Evolutionary conservation across 2,329 filamentous ascomycete species (phyloP), one percentile per base, ranked within the genome.

Genomic region (Cytospora mali): DNA sequence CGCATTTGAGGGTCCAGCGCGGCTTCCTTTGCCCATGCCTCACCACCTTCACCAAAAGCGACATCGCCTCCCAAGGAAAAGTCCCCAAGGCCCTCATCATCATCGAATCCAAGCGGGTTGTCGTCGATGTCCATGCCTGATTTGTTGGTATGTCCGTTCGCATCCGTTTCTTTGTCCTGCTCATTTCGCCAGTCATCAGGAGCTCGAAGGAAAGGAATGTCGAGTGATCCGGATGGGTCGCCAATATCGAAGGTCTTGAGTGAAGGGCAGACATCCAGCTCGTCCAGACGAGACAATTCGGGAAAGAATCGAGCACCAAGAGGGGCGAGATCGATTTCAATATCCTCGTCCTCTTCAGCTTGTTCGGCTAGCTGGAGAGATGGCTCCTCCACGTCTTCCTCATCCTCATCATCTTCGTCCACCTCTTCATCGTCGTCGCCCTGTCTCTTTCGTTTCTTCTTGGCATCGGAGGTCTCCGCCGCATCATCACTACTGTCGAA

Each of bases 401-500:
- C 77, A 21, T 71, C 80, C 66, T 71, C 78, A 64, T 72, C 78
- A 16, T 73, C 72, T 2, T 70, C 75, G 3, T 80, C 77, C 14
- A 74, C 71, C 4, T 72, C 71, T 62, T 74, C 68, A 61, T 73
- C 75, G 21, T 72, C 71, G 46, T 75, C 73, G 62, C 33, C 56
- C 25, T 58, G 52, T 54, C 73, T 71, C 55, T 73, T 72, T 42
- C 72, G 70, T 64, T 71, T 72, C 71, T 75, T 79, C 60, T 75
- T 76, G n/a, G 73, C 71, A 21, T 73, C 74, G 14, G 79, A 77
- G 21, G 78, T 79, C 66, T 88, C 85, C 18, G 80, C 84, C 23
- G 84, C 76, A 74, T 98, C 95, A 74, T 99, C 94, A 72, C 93
- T 98, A 79, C 94, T 98, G 77, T 99, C 95, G 72, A 99, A 99